Percentiles rank a stretch among this genome's conserved stretches.
phyloP scores from a whole-genome alignment of 495 filamentous ascomycete species.

The Rhypophila decipiens region DNA sequence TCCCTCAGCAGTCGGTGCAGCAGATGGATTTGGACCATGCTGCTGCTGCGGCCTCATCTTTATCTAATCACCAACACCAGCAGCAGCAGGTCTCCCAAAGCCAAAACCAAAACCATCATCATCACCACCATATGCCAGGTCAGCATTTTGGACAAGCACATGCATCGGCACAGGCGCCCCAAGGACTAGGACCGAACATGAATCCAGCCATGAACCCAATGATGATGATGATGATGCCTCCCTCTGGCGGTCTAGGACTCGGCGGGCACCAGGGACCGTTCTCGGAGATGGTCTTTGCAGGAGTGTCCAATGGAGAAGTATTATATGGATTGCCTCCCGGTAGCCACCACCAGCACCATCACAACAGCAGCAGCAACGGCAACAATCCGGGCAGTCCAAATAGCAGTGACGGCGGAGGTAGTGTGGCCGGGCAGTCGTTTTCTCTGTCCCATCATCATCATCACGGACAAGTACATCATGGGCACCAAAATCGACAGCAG shows the following conservation, averaged over 20 bases:
- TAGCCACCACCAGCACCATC: no score
- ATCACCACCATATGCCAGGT: conserved; percentile 7
- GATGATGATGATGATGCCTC: neutral
- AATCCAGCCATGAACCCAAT: no score
- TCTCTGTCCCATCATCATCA: neutral
- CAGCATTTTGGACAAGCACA: no score
- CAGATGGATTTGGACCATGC: no score
- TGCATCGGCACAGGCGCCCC: no score
- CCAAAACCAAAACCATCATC: neutral
- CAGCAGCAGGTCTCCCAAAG: conserved; percentile 4
- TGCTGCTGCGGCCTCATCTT: neutral
- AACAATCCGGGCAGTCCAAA: conserved; percentile 27
- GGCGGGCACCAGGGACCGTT: conserved; percentile 1
- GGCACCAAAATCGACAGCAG: no score
- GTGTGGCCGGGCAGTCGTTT: conserved; percentile 3
- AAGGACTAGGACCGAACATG: no score
- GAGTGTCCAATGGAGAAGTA: conserved; percentile 39
- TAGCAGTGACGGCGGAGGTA: conserved; percentile 25
- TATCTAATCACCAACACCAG: conserved; percentile 9
- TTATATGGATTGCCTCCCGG: conserved; percentile 35
- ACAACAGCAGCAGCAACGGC: no score
- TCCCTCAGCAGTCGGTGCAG: no score
- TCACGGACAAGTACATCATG: no score
- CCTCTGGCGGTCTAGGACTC: neutral
- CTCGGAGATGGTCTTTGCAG: conserved; percentile 34